These are phyloP conservation scores for Spathaspora arborariae DNA, from an alignment of 805 yeast species.

Conservation along the genomic window DNA sequence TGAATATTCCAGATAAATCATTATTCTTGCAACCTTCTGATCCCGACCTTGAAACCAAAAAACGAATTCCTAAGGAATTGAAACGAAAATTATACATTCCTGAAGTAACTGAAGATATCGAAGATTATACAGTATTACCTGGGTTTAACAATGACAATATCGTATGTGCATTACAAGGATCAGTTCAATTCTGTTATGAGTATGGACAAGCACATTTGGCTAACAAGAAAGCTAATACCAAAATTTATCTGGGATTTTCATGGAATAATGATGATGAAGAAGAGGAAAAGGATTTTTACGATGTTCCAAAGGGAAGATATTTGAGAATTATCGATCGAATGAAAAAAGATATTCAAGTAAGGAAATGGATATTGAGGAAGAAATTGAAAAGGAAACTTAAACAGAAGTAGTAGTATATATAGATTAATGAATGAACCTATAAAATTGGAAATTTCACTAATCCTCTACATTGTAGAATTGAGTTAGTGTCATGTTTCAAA, in stretches of 20 bases:
- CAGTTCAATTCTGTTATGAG: conserved; percentile 22
- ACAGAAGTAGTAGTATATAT: not conserved
- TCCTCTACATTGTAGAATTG: too few relatives aligned
- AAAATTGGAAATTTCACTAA: too few relatives aligned
- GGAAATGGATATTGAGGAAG: not conserved
- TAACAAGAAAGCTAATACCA: not conserved
- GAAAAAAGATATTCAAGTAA: not conserved
- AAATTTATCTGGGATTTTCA: not conserved
- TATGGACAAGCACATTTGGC: conserved; percentile 19
- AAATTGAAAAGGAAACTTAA: not conserved
- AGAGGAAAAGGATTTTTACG: not conserved
- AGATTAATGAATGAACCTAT: not conserved
- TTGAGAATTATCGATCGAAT: not conserved
- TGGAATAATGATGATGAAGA: not conserved
- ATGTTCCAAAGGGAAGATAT: not conserved
- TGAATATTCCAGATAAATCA: conserved; percentile 9
- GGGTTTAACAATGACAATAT: conserved; percentile 23
- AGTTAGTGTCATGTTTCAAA: too few relatives aligned
- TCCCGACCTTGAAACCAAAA: not conserved
- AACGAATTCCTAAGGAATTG: not conserved
- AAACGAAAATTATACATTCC: not conserved
- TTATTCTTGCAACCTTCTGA: conserved; percentile 3
- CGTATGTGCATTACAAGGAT: conserved; percentile 26
- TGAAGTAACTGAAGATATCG: conserved; percentile 1
- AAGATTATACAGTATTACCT: conserved; percentile 1